Conservation (phyloP, 306 rosid genomes). For the Fragaria ananassa region DNA sequence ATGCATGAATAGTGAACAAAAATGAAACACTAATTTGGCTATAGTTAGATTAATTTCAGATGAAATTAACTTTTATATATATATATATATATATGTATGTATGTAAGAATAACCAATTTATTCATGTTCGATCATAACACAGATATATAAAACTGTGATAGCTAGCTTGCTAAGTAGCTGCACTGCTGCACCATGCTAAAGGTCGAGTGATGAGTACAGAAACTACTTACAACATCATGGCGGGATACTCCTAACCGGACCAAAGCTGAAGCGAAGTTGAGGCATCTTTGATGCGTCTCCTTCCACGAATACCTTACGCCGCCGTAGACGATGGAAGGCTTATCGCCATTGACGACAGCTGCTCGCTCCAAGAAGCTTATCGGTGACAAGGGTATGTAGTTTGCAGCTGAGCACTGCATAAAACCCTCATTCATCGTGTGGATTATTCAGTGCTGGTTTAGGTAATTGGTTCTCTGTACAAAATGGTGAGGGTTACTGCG, state of each 20-base stretch:
- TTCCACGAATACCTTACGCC: conserved; percentile 45
- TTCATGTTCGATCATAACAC: too few species aligned
- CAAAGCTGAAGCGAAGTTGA: conserved; percentile 58
- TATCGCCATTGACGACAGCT: conserved; percentile 36
- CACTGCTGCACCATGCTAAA: too few species aligned
- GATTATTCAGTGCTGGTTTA: too few species aligned
- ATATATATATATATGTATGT: too few species aligned
- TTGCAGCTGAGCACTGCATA: conserved; percentile 30
- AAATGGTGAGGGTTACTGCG: too few species aligned
- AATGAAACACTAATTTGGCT: neutral
- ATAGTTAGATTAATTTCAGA: neutral
- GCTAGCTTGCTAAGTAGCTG: too few species aligned
- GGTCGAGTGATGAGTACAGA: too few species aligned
- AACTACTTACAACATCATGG: neutral
- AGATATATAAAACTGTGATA: too few species aligned
- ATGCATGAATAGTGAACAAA: neutral
- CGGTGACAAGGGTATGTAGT: conserved; percentile 51
- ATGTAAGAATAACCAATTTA: too few species aligned
- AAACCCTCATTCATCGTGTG: conserved; percentile 15
- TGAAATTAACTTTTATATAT: neutral
- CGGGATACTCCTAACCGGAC: conserved; percentile 48
- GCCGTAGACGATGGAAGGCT: conserved; percentile 42
- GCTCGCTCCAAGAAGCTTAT: conserved; percentile 55
- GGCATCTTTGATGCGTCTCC: conserved; percentile 54
- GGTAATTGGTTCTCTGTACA: too few species aligned